Conservation (phyloP, 2,329 filamentous ascomycete genomes). For the Claviceps citrina region DNA sequence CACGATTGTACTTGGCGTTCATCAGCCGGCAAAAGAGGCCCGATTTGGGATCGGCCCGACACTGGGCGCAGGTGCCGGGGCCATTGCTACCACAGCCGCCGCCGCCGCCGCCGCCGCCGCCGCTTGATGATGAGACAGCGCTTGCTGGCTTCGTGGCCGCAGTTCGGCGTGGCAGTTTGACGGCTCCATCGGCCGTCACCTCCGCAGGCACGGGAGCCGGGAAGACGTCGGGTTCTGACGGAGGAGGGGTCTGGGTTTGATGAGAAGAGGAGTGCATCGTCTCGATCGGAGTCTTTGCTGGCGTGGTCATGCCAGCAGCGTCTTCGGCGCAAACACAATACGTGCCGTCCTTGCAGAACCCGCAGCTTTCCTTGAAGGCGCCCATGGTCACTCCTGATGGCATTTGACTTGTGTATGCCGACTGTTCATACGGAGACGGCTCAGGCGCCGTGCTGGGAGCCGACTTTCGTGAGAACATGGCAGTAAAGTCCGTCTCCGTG, state of each 20-base stretch:
- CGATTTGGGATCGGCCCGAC: constrained; percentile 60
- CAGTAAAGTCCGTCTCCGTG: constrained; percentile 61
- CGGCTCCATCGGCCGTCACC: constrained; percentile 42
- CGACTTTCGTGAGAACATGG: constrained; percentile 40
- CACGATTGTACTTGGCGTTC: constrained; percentile 45
- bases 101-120: too few relatives aligned
- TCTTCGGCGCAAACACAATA: constrained; percentile 67
- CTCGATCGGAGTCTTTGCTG: constrained; percentile 25
- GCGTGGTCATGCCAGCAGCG: constrained; percentile 26
- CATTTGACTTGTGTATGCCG: constrained; percentile 12
- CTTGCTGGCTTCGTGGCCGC: constrained; percentile 12
- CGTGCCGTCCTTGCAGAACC: constrained; percentile 69
- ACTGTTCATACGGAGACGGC: constrained; percentile 4
- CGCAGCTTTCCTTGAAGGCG: constrained; percentile 55
- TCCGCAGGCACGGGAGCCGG: constrained; percentile 38
- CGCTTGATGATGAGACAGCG: constrained; percentile 9
- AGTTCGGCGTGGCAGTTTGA: constrained; percentile 39
- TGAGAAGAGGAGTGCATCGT: constrained; percentile 26
- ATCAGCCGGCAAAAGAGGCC: constrained; percentile 73
- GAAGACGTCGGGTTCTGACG: constrained; percentile 44
- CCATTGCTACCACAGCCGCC: constrained; percentile 47
- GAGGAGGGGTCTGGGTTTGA: constrained; percentile 41
- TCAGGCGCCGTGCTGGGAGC: neutral
- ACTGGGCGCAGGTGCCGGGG: constrained; percentile 67
- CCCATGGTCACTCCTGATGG: constrained; percentile 22